A percentile compares a stretch with the other conserved stretches of the same genome.
phyloP scores from a whole-genome alignment of 805 yeast species.

The Dipodascus albidus region DNA sequence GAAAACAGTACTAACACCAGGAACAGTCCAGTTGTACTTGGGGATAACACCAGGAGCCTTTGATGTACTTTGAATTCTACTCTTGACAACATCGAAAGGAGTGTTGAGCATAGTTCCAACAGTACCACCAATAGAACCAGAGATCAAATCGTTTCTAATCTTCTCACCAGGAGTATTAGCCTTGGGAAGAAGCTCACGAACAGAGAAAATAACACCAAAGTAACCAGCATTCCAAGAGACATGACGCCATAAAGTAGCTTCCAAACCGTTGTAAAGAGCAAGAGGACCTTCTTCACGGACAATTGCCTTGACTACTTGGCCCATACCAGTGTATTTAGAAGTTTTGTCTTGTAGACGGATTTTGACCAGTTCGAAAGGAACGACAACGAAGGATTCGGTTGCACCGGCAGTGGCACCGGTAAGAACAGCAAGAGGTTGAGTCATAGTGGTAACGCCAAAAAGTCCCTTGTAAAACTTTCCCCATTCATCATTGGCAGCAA shows the following conservation, averaged over 20 bases:
- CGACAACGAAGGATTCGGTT: slow-evolving; percentile 90
- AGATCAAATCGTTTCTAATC: slow-evolving; percentile 75
- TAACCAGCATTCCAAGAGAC: slow-evolving; percentile 96
- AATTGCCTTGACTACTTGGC: slow-evolving; percentile 67
- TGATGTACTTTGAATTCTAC: slow-evolving; percentile 78
- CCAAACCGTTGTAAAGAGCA: slow-evolving; percentile 88
- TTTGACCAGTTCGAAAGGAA: slow-evolving; percentile 93
- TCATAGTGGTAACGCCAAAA: slow-evolving; percentile 61
- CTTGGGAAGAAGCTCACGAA: slow-evolving; percentile 66
- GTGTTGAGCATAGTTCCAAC: slow-evolving; percentile 92
- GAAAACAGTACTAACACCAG: slow-evolving; percentile 60
- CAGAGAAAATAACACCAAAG: slow-evolving; percentile 89
- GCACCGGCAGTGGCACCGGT: slow-evolving; percentile 99
- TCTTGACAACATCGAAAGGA: slow-evolving; percentile 92
- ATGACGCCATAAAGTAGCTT: slow-evolving; percentile 97
- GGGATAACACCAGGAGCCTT: slow-evolving; percentile 61
- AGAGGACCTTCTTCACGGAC: slow-evolving; percentile 65
- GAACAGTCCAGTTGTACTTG: slow-evolving; percentile 87
- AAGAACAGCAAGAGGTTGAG: slow-evolving; percentile 72
- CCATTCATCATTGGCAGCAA: slow-evolving; percentile 97
- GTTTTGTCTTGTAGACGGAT: slow-evolving; percentile 86
- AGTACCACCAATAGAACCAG: slow-evolving; percentile 96
- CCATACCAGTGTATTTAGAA: slow-evolving; percentile 72
- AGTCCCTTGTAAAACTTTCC: slow-evolving; percentile 65
- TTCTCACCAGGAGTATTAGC: slow-evolving; percentile 61